Base-by-base conservation (phyloP, 768 basidiomycete genomes). In the Pisolithus microcarpus region DNA sequence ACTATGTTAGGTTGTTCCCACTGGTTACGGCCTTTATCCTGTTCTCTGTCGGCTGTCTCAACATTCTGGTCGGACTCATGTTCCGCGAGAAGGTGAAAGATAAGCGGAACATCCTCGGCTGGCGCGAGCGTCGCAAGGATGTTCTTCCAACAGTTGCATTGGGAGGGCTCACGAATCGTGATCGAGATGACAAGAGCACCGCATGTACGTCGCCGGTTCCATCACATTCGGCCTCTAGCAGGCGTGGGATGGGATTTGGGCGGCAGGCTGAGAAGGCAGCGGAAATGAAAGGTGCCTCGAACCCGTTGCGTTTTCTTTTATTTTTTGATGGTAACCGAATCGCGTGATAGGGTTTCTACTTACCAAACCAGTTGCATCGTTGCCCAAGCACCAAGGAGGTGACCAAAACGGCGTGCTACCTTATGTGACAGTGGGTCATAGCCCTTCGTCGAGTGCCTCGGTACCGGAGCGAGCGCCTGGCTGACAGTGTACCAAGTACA, bases 1-100 rank as follows among this genome's bases (percentile, higher is more conserved):
- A 88, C 71, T 76, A 84, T 59, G 88, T 91, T 52, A 81, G 87
- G 54, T 80, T 79, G 60, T 92, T 94, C 66, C 81, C 91, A 2
- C 84, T 93, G 57, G 91, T 92, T 53, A 78, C 91, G 2, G 87
- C 85, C 26, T 91, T 89, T 75, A 79, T 92, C 70, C 73, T 91
- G 56, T 92, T 92, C 67, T 78, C 86, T 52, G 61, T 92, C 48
- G 90, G 87, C 5, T 90, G 87, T 65, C 65, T 87, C 61, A 91
- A 94, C 74, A 85, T 92, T 56, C 65, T 90, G 43, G 77, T 85
- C 58, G 87, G 88, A 30, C 79, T 91, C 64, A 75, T 89, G 66
- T 91, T 87, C 80, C 82, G 85, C 55, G 78, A 82, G 56, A 65
- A 65, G 1, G 82, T 77, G 55, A 89, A 85, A 66, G 58, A 69